phyloP scores from a whole-genome alignment of 2,329 filamentous ascomycete species.

The Sordariomycetes sp. region DNA sequence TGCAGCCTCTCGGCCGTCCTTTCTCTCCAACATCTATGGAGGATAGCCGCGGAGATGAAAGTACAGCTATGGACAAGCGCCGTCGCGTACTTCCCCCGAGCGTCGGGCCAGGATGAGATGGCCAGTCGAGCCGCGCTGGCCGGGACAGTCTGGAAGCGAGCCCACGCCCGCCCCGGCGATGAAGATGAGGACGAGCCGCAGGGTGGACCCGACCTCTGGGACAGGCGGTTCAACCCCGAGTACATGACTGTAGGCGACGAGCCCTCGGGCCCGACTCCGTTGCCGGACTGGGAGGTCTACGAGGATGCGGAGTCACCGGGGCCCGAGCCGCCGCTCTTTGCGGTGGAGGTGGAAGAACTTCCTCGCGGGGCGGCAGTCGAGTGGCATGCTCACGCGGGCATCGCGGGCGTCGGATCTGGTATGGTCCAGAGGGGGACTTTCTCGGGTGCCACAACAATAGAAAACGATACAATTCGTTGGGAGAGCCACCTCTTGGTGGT shows the following conservation, averaged over 20 bases:
- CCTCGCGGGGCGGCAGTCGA: conserved; percentile 68
- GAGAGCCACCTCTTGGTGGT: conserved; percentile 18
- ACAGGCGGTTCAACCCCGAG: conserved; percentile 45
- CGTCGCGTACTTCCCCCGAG: conserved; percentile 59
- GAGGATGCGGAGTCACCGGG: conserved; percentile 21
- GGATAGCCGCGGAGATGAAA: conserved; percentile 62
- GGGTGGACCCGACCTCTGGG: conserved; percentile 56
- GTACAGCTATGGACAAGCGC: conserved; percentile 67
- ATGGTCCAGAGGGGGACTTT: conserved; percentile 13
- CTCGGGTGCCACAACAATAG: conserved; percentile 5
- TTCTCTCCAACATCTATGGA: conserved; percentile 80
- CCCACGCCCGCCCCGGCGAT: conserved; percentile 26
- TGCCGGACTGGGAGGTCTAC: conserved; percentile 42
- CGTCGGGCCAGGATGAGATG: conserved; percentile 15
- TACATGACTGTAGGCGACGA: conserved; percentile 30
- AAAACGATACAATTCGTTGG: conserved; percentile 14
- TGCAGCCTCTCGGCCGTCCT: conserved; percentile 50
- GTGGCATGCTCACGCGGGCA: conserved; percentile 65
- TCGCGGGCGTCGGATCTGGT: conserved; percentile 23
- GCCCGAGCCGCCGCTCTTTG: conserved; percentile 56
- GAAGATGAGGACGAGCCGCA: conserved; percentile 37
- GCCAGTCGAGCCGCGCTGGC: conserved; percentile 28
- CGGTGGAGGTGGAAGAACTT: conserved; percentile 64
- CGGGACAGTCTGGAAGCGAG: conserved; percentile 34
- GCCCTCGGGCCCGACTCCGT: conserved; percentile 13